Base-by-base conservation (phyloP, 352 stramenopile species). In the Phytophthora constricta region DNA sequence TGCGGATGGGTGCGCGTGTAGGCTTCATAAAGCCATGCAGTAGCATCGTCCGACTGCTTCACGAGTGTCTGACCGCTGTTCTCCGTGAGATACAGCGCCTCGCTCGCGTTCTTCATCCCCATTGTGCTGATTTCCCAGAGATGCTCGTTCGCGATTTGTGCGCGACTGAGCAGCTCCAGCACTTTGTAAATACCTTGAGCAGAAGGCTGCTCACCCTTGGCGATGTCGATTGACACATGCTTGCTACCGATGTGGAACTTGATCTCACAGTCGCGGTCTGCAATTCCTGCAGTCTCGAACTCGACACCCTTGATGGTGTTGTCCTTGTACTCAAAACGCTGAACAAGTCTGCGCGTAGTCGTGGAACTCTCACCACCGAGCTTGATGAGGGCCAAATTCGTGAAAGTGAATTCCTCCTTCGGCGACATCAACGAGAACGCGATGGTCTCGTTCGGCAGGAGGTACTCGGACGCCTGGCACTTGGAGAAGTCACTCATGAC, bases 361-460 rank as follows among this genome's bases (percentile, higher is more conserved):
- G 66, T 84, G 14, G 79, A 74, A 37, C 27, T 84, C 41, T 77
- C 65, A 20, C 76, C 80, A 42, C 69, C 43, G 10, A 76, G 52
- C 14, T 58, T 65, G 52, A 91, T 70, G 31, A 91, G 23, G 17
- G 82, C 82, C 51, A 86, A 61, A 69, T 83, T 90, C n/a, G 82
- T 89, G 71, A 90, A 86, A 13, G 76, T 69, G 41, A 87, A 89
- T 60, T 88, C 82, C 53, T 89, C 80, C 37, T 89, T 86, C 7
- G 70, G 48, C 10, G 80, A 86, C 33, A 78, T 52, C 41, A 91
- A 68, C 3, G 74, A 77, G 45, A 91, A 90, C 16, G 74, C 58
- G 26, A 91, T 73, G n/a, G 62, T 70, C 62, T 90, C 77, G 19
- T 61, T 55, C 7, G 80, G 83, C n/a, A 91, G 56, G 17, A 91